Evolutionary conservation across 306 rosid genomes (phyloP).

Genomic region (Prunus mongolica): DNA sequence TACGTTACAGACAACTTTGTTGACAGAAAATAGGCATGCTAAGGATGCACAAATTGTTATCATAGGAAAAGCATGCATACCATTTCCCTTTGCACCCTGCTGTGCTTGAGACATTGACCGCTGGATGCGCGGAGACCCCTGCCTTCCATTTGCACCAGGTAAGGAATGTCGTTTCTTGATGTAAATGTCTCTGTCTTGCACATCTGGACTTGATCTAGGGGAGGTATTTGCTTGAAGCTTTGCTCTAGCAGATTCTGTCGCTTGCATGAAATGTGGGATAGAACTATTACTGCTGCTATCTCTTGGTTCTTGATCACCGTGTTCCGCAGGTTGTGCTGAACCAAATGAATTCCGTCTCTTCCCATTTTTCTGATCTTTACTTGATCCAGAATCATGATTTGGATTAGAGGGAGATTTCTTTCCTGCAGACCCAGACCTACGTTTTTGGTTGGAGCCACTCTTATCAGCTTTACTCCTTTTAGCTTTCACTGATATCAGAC

Average conservation of each 20-base stretch:
- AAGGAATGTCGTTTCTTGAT: constrained; percentile 87
- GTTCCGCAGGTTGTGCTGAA: constrained; percentile 48
- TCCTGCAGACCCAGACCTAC: constrained; percentile 33
- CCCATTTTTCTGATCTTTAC: constrained; percentile 62
- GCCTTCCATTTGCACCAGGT: constrained; percentile 77
- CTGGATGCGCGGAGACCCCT: constrained; percentile 79
- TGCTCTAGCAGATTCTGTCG: constrained; percentile 94
- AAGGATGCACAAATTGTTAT: constrained; percentile 13
- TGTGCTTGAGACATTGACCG: constrained; percentile 63
- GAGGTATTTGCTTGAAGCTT: constrained; percentile 64
- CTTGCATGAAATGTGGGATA: constrained; percentile 93
- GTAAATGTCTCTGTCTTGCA: constrained; percentile 60
- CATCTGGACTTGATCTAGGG: constrained; percentile 92
- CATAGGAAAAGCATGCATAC: constrained; percentile 31
- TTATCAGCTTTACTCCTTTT: constrained; percentile 42
- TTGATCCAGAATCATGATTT: constrained; percentile 55
- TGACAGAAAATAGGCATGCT: neutral
- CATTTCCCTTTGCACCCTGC: constrained; percentile 54
- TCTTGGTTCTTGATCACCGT: constrained; percentile 56
- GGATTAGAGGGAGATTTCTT: constrained; percentile 60
- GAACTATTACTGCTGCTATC: constrained; percentile 57
- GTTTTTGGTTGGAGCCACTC: constrained; percentile 49
- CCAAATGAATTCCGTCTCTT: constrained; percentile 77
- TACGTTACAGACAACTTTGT: neutral
- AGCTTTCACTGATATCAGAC: constrained; percentile 71